phyloP scores from a whole-genome alignment of 352 stramenopile species.

The Phytophthora megakarya region DNA sequence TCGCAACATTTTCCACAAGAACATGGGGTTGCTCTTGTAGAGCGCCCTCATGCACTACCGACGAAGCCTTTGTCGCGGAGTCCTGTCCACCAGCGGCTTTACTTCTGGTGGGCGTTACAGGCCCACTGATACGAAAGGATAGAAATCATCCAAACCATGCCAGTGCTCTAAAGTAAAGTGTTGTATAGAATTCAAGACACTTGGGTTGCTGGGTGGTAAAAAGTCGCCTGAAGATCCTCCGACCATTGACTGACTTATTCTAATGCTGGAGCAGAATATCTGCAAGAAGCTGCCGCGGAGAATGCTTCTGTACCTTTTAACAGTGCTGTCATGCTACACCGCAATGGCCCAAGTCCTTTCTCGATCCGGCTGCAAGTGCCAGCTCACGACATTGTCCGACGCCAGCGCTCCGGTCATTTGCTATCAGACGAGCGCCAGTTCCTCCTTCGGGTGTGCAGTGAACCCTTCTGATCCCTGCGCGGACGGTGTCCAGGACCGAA shows the following conservation, averaged over 20 bases:
- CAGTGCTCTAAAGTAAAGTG: no score
- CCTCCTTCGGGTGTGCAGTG: constrained; percentile 30
- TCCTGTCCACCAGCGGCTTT: no score
- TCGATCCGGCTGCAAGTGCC: constrained; percentile 35
- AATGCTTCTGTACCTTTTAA: not conserved
- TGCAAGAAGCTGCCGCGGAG: not conserved
- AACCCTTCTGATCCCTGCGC: constrained; percentile 22
- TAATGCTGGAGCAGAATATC: not conserved
- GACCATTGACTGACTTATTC: constrained; percentile 9
- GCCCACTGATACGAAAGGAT: no score
- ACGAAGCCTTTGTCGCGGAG: no score
- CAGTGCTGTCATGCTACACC: not conserved
- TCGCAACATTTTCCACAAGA: no score
- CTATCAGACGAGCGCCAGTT: constrained; percentile 9
- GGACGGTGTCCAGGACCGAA: constrained; percentile 2
- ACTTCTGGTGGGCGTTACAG: no score
- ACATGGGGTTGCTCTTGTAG: no score
- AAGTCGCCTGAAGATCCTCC: constrained; percentile 9
- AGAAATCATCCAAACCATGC: no score
- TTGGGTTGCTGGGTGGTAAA: not conserved
- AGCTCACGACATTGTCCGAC: constrained; percentile 9
- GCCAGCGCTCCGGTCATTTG: constrained; percentile 25
- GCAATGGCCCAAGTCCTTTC: constrained; percentile 22
- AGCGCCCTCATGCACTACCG: no score
- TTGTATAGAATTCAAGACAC: no score